Percentiles rank a stretch among this genome's conserved stretches.
These are phyloP conservation scores for Penstemon davidsonii DNA, from an alignment of 257 asterid species.

Conservation along the genomic window DNA sequence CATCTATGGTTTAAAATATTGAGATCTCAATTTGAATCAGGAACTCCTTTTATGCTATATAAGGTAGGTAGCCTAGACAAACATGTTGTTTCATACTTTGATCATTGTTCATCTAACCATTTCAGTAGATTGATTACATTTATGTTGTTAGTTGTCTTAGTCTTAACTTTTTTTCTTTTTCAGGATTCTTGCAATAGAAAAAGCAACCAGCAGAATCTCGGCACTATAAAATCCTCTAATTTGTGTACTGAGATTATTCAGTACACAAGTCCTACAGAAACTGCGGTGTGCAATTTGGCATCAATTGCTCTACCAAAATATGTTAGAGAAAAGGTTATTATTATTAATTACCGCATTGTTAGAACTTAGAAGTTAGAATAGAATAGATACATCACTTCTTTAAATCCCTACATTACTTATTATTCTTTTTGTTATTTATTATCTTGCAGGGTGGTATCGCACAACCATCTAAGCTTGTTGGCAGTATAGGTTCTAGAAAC, in stretches of 20 bases:
- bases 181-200: conserved; percentile 93
- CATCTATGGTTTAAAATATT: conserved; percentile 56
- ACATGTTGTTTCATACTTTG: not conserved
- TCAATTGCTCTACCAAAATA: conserved; percentile 93
- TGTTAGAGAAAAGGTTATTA: conserved; percentile 83
- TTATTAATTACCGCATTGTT: not conserved
- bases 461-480: conserved; percentile 89
- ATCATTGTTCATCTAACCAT: not conserved
- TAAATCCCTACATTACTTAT: not conserved
- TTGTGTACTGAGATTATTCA: conserved; percentile 92
- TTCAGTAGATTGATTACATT: not conserved
- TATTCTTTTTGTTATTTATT: not conserved
- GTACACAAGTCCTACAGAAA: conserved; percentile 84
- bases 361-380: no score
- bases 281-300: conserved; percentile 97
- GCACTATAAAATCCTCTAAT: conserved; percentile 90
- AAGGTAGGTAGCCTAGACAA: conserved; percentile 41
- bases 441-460: conserved; percentile 69
- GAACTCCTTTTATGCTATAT: conserved; percentile 59
- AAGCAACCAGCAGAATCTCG: conserved; percentile 97
- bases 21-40: conserved; percentile 68
- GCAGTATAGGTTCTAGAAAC: conserved; percentile 78
- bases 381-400: not conserved
- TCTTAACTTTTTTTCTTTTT: conserved; percentile 13
- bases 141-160: conserved; percentile 18